A percentile compares a stretch with the other conserved stretches of the same genome.
These are phyloP conservation scores for Suillus americanus DNA, from an alignment of 768 basidiomycete species.

Conservation along the genomic window DNA sequence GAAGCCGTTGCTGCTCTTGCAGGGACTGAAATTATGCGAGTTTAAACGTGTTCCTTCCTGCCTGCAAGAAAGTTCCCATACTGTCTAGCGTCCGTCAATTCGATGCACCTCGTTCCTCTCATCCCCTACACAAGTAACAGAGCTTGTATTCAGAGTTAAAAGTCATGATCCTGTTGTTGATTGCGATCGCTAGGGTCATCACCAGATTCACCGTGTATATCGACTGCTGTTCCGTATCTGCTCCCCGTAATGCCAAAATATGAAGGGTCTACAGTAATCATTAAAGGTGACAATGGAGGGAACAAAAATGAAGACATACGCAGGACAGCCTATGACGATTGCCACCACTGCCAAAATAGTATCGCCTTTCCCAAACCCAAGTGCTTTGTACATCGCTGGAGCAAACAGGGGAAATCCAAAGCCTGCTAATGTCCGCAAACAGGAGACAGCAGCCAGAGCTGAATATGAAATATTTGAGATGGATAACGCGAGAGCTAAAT, in stretches of 20 bases:
- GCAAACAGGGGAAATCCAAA: slow-evolving; percentile 81
- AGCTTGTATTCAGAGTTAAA: neutral
- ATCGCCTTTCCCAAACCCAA: slow-evolving; percentile 71
- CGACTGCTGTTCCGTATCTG: slow-evolving; percentile 51
- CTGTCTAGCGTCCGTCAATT: neutral
- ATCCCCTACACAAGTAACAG: neutral
- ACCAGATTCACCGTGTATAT: slow-evolving; percentile 27
- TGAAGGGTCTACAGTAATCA: slow-evolving; percentile 33
- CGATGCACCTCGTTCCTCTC: neutral
- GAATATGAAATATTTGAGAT: slow-evolving; percentile 11
- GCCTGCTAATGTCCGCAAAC: slow-evolving; percentile 63
- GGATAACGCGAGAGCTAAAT: neutral
- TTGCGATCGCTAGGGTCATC: neutral
- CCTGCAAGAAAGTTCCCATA: too few species aligned
- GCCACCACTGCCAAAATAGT: slow-evolving; percentile 61
- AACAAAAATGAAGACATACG: slow-evolving; percentile 21
- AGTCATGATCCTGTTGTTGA: neutral
- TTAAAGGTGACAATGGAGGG: neutral
- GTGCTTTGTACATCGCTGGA: slow-evolving; percentile 59
- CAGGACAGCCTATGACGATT: slow-evolving; percentile 61
- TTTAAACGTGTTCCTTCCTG: too few species aligned
- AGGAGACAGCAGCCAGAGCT: slow-evolving; percentile 68
- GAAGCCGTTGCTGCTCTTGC: too few species aligned
- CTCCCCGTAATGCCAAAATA: slow-evolving; percentile 47
- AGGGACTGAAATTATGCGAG: too few species aligned